phyloP scores from a whole-genome alignment of 225 moss, liverwort and hornwort genomes.

The Marchantia polymorpha region DNA sequence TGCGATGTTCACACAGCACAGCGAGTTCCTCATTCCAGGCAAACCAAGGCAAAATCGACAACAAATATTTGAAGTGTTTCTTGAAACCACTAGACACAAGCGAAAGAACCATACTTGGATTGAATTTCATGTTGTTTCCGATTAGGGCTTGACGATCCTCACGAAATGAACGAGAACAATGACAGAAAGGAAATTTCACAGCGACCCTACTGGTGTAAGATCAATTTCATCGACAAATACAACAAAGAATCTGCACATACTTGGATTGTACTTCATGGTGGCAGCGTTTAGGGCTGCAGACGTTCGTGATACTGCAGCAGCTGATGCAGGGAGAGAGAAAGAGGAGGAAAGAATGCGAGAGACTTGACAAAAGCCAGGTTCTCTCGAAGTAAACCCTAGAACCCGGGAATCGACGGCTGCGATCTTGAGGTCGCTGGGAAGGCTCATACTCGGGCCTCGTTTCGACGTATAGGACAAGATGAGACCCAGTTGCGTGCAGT shows the following conservation, averaged over 20 bases:
- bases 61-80: not conserved
- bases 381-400: not conserved
- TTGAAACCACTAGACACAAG: too few relatives aligned
- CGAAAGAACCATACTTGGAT: not conserved
- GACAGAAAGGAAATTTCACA: too few relatives aligned
- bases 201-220: too few relatives aligned
- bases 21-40: too few relatives aligned
- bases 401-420: not conserved
- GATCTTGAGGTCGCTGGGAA: not conserved
- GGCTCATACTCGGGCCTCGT: too few relatives aligned
- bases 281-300: constrained; percentile 1
- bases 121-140: not conserved
- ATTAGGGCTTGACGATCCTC: too few relatives aligned
- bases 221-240: too few relatives aligned
- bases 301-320: not conserved
- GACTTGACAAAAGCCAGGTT: constrained; percentile 2
- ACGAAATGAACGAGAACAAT: too few relatives aligned
- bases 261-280: constrained; percentile 39
- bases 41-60: not conserved
- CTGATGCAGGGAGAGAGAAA: not conserved
- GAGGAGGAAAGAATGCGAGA: not conserved
- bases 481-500: too few relatives aligned
- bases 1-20: too few relatives aligned
- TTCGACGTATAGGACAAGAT: too few relatives aligned
- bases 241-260: constrained; percentile 8